These are phyloP conservation scores for Candida succiphila DNA, from an alignment of 805 yeast genomes.

Conservation along the genomic window DNA sequence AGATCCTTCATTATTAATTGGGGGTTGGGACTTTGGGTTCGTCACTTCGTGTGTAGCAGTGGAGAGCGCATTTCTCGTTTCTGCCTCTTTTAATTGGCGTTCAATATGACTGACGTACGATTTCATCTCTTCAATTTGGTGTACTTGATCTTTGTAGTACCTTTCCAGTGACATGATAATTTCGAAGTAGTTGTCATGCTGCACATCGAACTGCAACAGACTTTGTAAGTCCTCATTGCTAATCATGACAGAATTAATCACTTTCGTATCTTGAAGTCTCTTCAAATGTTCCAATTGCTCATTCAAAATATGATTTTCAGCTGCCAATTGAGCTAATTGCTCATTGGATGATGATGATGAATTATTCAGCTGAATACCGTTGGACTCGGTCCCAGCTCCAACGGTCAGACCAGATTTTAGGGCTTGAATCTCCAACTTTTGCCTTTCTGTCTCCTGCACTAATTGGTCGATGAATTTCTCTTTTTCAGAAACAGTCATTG, in stretches of 20 bases:
- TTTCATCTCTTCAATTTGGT: slow-evolving; percentile 49
- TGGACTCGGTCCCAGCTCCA: background rate
- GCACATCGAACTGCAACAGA: slow-evolving; percentile 32
- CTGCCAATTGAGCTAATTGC: slow-evolving; percentile 31
- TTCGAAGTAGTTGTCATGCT: slow-evolving; percentile 22
- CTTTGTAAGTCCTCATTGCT: slow-evolving; percentile 53
- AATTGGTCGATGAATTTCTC: slow-evolving; percentile 48
- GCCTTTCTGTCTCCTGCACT: slow-evolving; percentile 49
- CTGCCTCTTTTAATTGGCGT: slow-evolving; percentile 29
- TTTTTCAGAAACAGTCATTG: slow-evolving; percentile 11
- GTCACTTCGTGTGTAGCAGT: background rate
- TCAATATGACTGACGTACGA: slow-evolving; percentile 54
- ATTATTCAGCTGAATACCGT: no score
- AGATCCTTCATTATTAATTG: slow-evolving; percentile 1
- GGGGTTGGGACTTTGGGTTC: background rate
- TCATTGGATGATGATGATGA: slow-evolving; percentile 8
- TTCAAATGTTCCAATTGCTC: slow-evolving; percentile 64
- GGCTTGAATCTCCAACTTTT: slow-evolving; percentile 39
- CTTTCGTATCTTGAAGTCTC: slow-evolving; percentile 41
- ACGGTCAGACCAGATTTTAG: slow-evolving; percentile 15
- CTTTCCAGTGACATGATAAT: slow-evolving; percentile 37
- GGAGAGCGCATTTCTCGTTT: background rate
- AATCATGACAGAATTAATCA: slow-evolving; percentile 30
- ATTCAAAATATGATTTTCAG: slow-evolving; percentile 56
- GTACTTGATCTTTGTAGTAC: slow-evolving; percentile 32